Evolutionary conservation across 768 basidiomycete genomes (phyloP).

Genomic region (Clathrus columnatus): DNA sequence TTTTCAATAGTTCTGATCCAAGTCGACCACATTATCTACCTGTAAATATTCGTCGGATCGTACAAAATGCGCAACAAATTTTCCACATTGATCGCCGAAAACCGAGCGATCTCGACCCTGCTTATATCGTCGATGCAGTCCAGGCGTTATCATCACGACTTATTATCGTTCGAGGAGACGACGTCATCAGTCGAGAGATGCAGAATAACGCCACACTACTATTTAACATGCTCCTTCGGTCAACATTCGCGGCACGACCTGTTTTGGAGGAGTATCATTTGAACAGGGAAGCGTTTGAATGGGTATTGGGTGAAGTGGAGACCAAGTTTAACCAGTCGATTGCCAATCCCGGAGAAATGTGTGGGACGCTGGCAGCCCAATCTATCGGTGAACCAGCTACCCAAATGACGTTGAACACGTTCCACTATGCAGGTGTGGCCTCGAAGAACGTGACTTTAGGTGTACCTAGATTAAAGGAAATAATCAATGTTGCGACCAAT

Average conservation of each 20-base stretch:
- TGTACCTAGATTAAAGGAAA: slow-evolving; percentile 98
- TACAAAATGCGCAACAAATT: slow-evolving; percentile 92
- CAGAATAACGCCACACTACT: slow-evolving; percentile 86
- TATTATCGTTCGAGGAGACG: slow-evolving; percentile 81
- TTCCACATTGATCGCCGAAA: slow-evolving; percentile 95
- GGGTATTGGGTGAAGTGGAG: slow-evolving; percentile 95
- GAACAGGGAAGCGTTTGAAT: slow-evolving; percentile 91
- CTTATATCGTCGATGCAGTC: slow-evolving; percentile 76
- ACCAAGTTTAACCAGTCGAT: slow-evolving; percentile 91
- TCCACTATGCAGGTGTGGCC: slow-evolving; percentile 99
- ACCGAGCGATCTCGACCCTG: slow-evolving; percentile 85
- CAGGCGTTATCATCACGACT: slow-evolving; percentile 67
- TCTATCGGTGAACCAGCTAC: slow-evolving; percentile 99
- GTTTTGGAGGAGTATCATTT: slow-evolving; percentile 86
- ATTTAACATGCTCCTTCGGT: slow-evolving; percentile 89
- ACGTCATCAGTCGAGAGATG: slow-evolving; percentile 62
- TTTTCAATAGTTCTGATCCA: slow-evolving; percentile 72
- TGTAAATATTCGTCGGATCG: slow-evolving; percentile 90
- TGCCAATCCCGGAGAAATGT: slow-evolving; percentile 97
- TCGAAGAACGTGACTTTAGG: slow-evolving; percentile 99
- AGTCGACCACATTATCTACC: slow-evolving; percentile 78
- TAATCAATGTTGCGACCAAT: slow-evolving; percentile 97
- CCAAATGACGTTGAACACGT: slow-evolving; percentile 99
- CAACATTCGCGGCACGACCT: slow-evolving; percentile 77
- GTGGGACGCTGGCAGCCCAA: slow-evolving; percentile 94